A percentile compares a stretch with the other conserved stretches of the same genome.
Evolutionary conservation across 352 stramenopile genomes (phyloP).

Genomic region (Pythium chondricola): DNA sequence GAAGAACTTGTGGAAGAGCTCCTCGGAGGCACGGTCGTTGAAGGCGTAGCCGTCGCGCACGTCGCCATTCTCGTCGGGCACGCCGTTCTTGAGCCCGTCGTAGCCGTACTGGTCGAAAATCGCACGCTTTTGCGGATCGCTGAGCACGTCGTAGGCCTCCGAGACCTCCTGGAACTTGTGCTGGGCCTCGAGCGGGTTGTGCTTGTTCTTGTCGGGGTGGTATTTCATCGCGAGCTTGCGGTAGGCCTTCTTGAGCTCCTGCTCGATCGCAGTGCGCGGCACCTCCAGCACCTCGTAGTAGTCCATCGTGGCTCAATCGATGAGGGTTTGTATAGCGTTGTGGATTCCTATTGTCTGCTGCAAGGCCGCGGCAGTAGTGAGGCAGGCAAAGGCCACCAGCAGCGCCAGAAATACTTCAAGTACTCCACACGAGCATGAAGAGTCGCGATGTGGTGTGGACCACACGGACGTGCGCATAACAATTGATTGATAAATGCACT

Average conservation of each 20-base stretch:
- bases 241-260: conserved; percentile 96
- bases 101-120: conserved; percentile 95
- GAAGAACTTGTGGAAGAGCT: conserved; percentile 92
- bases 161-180: conserved; percentile 93
- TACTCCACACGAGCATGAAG: no score
- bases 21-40: conserved; percentile 84
- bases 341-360: no score
- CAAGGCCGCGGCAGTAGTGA: no score
- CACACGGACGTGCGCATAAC: no score
- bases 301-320: conserved; percentile 68
- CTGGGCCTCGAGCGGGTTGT: conserved; percentile 78
- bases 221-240: conserved; percentile 92
- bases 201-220: conserved; percentile 95
- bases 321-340: no score
- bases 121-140: conserved; percentile 84
- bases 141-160: conserved; percentile 93
- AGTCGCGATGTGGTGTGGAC: no score
- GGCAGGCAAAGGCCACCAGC: no score
- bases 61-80: conserved; percentile 70
- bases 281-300: conserved; percentile 92
- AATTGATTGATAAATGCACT: no score
- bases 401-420: no score
- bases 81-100: conserved; percentile 89
- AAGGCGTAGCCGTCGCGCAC: conserved; percentile 85
- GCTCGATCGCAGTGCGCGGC: conserved; percentile 59